Conservation (phyloP, 345 rosid genomes). For the Durio zibethinus region DNA sequence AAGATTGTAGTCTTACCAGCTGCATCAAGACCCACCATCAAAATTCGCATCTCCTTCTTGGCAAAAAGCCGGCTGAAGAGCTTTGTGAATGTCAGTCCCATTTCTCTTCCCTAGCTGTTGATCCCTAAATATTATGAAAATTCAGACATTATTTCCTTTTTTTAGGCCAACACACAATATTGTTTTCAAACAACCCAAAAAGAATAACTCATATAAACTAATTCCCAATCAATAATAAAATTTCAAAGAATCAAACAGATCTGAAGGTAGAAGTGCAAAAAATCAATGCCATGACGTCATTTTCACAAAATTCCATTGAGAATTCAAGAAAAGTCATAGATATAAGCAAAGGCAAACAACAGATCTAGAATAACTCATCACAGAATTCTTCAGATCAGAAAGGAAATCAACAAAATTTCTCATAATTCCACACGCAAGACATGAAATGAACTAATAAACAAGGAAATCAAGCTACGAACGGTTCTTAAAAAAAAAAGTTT, state of each 20-base stretch:
- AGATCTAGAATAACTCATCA: constrained; percentile 18
- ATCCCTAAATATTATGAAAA: constrained; percentile 24
- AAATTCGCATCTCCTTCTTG: too few species aligned
- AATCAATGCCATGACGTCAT: not conserved
- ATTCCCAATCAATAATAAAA: not conserved
- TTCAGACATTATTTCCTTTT: not conserved
- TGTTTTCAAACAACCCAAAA: not conserved
- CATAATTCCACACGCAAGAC: not conserved
- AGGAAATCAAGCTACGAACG: not conserved
- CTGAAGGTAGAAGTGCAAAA: not conserved
- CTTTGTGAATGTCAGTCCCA: too few species aligned
- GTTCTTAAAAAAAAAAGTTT: not conserved
- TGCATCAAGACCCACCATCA: too few species aligned
- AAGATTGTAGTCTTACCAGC: too few species aligned
- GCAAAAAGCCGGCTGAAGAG: too few species aligned
- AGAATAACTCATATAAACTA: not conserved
- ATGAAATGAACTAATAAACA: not conserved
- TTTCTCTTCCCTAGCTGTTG: constrained; percentile 20
- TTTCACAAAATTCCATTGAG: not conserved
- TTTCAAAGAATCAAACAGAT: constrained; percentile 10
- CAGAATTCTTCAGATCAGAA: constrained; percentile 11
- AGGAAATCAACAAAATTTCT: not conserved
- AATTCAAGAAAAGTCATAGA: not conserved
- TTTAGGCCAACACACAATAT: not conserved
- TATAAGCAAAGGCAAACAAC: not conserved